These are phyloP conservation scores for Tieghemostelium lacteum DNA, from an alignment of 78 protist species.

Conservation along the genomic window DNA sequence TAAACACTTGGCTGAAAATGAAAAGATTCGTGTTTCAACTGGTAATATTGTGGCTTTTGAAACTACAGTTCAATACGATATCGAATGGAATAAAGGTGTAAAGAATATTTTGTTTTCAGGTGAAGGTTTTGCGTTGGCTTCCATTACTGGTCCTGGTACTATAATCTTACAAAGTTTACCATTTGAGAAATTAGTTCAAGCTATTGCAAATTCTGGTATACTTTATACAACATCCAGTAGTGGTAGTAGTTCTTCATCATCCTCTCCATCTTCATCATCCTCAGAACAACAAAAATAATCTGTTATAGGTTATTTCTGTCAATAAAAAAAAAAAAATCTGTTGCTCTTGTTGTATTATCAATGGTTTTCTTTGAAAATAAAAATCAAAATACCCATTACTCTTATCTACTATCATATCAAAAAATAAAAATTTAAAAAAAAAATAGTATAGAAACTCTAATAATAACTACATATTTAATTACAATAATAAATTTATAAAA, in stretches of 20 bases:
- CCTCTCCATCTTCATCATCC: background rate
- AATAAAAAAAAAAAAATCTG: too few species aligned
- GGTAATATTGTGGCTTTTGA: constrained; percentile 70
- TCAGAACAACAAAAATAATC: too few species aligned
- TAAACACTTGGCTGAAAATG: constrained; percentile 6
- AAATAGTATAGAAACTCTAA: too few species aligned
- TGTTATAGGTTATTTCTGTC: too few species aligned
- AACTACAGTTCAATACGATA: constrained; percentile 17
- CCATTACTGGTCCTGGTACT: constrained; percentile 58
- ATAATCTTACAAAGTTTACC: constrained; percentile 46
- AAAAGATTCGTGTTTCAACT: constrained; percentile 32
- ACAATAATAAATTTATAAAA: too few species aligned
- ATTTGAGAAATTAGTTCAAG: constrained; percentile 62
- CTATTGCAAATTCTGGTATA: background rate
- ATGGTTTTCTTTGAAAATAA: too few species aligned
- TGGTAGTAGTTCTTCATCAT: constrained; percentile 5
- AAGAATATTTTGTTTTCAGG: constrained; percentile 55
- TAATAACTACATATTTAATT: too few species aligned
- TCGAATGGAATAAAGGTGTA: constrained; percentile 33
- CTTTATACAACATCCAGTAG: background rate
- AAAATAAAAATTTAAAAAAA: too few species aligned
- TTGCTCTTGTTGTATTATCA: too few species aligned
- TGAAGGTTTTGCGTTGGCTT: constrained; percentile 45
- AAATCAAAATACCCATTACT: too few species aligned
- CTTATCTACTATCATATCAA: too few species aligned